Conservation (phyloP, 305 asterid genomes). For the Solanum hybrid region DNA sequence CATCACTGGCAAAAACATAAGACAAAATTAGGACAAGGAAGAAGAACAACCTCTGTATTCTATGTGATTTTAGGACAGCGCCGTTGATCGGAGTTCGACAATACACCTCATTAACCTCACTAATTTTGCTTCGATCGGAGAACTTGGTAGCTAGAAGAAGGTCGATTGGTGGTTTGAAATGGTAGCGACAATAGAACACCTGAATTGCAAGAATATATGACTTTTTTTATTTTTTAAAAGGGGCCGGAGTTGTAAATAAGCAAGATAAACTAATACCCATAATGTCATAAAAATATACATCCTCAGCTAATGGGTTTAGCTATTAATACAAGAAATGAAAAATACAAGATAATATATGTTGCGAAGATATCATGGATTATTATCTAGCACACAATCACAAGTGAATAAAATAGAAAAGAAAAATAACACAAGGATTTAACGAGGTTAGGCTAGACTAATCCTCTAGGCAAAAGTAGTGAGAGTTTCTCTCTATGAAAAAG, state of each 20-base stretch:
- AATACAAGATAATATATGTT: neutral
- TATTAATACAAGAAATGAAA: neutral
- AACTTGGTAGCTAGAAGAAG: too few relatives aligned
- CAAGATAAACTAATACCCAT: neutral
- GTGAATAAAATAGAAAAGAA: too few relatives aligned
- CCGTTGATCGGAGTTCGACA: too few relatives aligned
- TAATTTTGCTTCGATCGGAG: too few relatives aligned
- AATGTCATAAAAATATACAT: neutral
- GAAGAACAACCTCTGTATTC: too few relatives aligned
- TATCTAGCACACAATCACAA: neutral
- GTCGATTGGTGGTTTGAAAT: too few relatives aligned
- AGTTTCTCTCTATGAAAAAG: neutral
- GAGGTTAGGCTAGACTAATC: neutral
- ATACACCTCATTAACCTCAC: too few relatives aligned
- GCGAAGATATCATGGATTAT: neutral
- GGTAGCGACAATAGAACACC: neutral
- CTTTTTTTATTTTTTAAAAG: too few relatives aligned
- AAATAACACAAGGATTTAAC: neutral
- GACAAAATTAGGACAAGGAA: too few relatives aligned
- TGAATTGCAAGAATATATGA: neutral
- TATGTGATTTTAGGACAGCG: too few relatives aligned
- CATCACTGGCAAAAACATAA: too few relatives aligned
- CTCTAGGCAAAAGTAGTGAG: neutral
- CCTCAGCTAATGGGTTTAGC: neutral
- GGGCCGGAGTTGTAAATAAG: neutral